These are phyloP conservation scores for Reutealis trisperma DNA, from an alignment of 345 rosid genomes.

Conservation along the genomic window DNA sequence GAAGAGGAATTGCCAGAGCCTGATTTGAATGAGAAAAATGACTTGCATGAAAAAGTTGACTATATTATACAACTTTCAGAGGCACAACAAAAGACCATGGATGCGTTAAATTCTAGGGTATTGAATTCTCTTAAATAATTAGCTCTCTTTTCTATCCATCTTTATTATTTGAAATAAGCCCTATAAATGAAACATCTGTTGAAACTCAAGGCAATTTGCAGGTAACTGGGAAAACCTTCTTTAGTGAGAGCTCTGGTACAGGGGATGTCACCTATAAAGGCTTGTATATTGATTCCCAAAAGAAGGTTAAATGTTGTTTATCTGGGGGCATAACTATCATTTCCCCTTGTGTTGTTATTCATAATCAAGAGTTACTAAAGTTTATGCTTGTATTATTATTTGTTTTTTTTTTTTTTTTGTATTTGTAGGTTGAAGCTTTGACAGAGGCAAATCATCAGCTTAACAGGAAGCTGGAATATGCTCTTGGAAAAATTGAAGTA, in stretches of 20 bases:
- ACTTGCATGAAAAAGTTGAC: slow-evolving; percentile 35
- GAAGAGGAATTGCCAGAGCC: slow-evolving; percentile 24
- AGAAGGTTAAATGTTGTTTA: slow-evolving; percentile 38
- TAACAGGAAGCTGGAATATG: slow-evolving; percentile 11
- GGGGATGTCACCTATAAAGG: slow-evolving; percentile 35
- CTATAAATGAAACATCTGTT: not conserved
- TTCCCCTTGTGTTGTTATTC: not conserved
- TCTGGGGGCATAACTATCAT: not conserved
- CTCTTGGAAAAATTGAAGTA: slow-evolving; percentile 26
- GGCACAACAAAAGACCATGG: slow-evolving; percentile 24
- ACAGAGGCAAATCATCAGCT: slow-evolving; percentile 27
- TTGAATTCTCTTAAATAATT: not conserved
- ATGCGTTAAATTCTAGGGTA: slow-evolving; percentile 32
- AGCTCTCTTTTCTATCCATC: not conserved
- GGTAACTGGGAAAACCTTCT: slow-evolving; percentile 18
- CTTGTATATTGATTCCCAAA: slow-evolving; percentile 51
- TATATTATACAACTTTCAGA: slow-evolving; percentile 29
- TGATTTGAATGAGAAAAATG: slow-evolving; percentile 2
- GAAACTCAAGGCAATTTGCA: not conserved
- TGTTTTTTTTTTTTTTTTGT: not conserved
- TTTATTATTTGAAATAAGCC: not conserved
- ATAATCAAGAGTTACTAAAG: not conserved
- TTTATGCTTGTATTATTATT: not conserved
- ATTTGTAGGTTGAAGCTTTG: slow-evolving; percentile 31
- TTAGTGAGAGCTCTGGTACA: not conserved